Evolutionary conservation across 2,329 filamentous ascomycete species (phyloP), one percentile per base, ranked within the genome.

Genomic region (Colletotrichum caudatum): DNA sequence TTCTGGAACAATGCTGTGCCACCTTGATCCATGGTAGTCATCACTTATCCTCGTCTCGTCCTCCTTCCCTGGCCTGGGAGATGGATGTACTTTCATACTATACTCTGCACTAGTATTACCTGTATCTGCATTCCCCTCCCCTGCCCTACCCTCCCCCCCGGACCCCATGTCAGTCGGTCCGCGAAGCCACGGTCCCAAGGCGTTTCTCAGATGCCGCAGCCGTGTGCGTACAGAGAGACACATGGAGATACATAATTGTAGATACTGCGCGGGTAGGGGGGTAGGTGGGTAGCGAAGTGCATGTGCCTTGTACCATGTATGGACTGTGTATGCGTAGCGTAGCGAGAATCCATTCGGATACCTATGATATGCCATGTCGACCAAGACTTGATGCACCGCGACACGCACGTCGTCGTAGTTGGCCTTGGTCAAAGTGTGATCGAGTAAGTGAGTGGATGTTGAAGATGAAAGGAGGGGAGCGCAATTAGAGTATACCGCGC

Each of bases 1-100:
- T 72, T 72, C 70, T 72, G 66, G 70, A 72, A 72, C 70, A 70
- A 68, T 57, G 33, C 64, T n/a, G 57, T 71, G 26, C 57, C 50
- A 12, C 46, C 62, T 33, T 16, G 39, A 48, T 48, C 20, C 39
- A 9, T 35, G 20, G 7, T 26, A 8, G n/a, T 51, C 29, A 35
- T 54, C 54, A 39, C 35, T 62, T 62, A 33, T 26, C 33, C 35
- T 20, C 14, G 2, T n/a, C n/a, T n/a, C 58, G 9, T 35, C 44
- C 20, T 39, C 41, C 16, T 46, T 18, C 16, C 39, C 16, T 33
- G 20, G 18, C 12, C 18, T n/a, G 58, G 16, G 39, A 29, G 26
- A 29, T 29, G 26, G 2, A 29, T 3, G 3, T n/a, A n/a, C n/a
- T n/a, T 29, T 29, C 26, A 29, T 29, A 29, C 26, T 29, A 3